Evolutionary conservation across 352 stramenopile genomes (phyloP).

Genomic region (Phytophthora citricola): DNA sequence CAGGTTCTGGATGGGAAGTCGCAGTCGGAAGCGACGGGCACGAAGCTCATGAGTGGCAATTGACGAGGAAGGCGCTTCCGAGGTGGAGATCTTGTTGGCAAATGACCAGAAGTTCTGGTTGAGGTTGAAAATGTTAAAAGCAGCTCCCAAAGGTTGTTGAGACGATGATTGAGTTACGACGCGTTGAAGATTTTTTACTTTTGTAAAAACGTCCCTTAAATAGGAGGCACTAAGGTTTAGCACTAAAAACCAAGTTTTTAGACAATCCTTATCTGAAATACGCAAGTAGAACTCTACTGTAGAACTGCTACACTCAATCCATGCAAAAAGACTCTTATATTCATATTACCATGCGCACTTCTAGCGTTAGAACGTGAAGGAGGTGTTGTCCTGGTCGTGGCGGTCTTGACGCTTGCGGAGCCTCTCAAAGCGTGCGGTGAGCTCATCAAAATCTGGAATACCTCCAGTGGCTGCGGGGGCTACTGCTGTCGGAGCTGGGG

Average conservation of each 20-base stretch:
- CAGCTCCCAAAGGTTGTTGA: too few relatives aligned
- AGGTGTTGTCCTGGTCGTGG: constrained; percentile 55
- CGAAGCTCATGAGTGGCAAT: constrained; percentile 54
- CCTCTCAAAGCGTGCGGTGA: constrained; percentile 93
- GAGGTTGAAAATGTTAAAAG: constrained; percentile 8
- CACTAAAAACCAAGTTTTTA: too few relatives aligned
- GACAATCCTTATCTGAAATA: too few relatives aligned
- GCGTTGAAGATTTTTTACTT: too few relatives aligned
- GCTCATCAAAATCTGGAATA: constrained; percentile 92
- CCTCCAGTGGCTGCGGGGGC: constrained; percentile 38
- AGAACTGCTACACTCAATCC: too few relatives aligned
- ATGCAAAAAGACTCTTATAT: too few relatives aligned
- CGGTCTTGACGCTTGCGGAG: constrained; percentile 82
- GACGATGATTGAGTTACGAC: too few relatives aligned
- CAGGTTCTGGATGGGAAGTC: constrained; percentile 96
- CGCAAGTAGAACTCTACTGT: too few relatives aligned
- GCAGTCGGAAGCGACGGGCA: constrained; percentile 56
- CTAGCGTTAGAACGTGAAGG: constrained; percentile 69
- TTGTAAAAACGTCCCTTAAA: too few relatives aligned
- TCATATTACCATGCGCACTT: not conserved
- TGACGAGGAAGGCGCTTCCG: constrained; percentile 2
- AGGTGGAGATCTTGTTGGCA: constrained; percentile 7
- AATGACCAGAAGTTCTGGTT: not conserved
- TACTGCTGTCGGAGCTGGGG: constrained; percentile 13
- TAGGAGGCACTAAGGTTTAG: too few relatives aligned